Evolutionary conservation across 1,284 basidiomycete species (phyloP).

Genomic region (Apiotrichum sp.): DNA sequence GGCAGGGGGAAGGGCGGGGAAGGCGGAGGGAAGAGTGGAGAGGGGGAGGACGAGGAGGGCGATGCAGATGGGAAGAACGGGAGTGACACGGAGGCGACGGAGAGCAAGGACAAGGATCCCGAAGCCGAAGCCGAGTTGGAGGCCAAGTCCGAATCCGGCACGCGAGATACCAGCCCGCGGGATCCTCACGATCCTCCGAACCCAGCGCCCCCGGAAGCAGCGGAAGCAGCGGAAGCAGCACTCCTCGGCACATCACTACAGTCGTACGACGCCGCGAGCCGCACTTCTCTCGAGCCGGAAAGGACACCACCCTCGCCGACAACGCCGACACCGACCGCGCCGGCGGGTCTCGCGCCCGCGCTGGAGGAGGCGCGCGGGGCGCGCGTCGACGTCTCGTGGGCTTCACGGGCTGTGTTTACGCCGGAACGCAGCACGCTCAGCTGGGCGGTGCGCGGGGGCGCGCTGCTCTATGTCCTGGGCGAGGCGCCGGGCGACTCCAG

Average conservation of each 20-base stretch:
- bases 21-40: not conserved
- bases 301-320: no score
- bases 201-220: no score
- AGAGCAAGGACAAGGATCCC: not conserved
- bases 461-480: slow-evolving; percentile 23
- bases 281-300: not conserved
- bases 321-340: no score
- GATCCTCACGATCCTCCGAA: no score
- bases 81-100: not conserved
- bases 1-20: not conserved
- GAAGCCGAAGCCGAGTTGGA: not conserved
- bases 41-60: not conserved
- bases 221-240: not conserved
- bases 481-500: no score
- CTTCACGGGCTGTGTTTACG: slow-evolving; percentile 7
- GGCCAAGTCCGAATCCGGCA: not conserved
- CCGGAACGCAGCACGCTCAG: slow-evolving; percentile 1
- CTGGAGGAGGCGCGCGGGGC: slow-evolving; percentile 24
- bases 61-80: not conserved
- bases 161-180: no score
- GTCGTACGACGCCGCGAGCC: slow-evolving; percentile 6
- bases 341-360: slow-evolving; percentile 7
- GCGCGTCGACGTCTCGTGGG: slow-evolving; percentile 9
- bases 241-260: slow-evolving; percentile 1
- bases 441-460: slow-evolving; percentile 32